Conservation (phyloP, 345 rosid genomes). For the Euphorbia lathyris region DNA sequence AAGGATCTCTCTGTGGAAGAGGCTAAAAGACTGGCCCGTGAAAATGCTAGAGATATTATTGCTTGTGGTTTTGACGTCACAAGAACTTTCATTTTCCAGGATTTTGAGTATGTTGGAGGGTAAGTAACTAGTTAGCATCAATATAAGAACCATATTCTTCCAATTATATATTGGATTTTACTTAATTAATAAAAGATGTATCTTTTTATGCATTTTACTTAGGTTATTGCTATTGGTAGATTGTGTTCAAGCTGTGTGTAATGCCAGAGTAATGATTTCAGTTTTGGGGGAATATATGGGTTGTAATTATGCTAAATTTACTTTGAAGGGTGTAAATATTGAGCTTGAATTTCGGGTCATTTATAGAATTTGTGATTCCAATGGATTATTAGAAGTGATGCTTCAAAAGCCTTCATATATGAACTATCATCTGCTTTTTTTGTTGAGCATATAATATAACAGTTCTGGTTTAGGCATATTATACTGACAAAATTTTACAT, state of each 20-base stretch:
- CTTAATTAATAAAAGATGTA: not conserved
- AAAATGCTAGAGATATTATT: slow-evolving; percentile 92
- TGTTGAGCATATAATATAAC: not conserved
- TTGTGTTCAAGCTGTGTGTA: not conserved
- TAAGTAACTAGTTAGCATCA: slow-evolving; percentile 28
- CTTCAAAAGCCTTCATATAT: not conserved
- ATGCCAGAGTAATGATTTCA: not conserved
- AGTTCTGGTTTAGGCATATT: not conserved
- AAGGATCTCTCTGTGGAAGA: slow-evolving; percentile 80
- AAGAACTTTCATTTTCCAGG: slow-evolving; percentile 83
- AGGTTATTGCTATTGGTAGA: not conserved
- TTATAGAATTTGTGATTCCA: not conserved
- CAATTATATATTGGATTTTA: not conserved
- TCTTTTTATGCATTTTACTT: not conserved
- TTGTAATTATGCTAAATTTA: not conserved
- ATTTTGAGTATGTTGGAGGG: slow-evolving; percentile 92
- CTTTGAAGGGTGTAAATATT: not conserved
- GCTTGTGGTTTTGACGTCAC: slow-evolving; percentile 91
- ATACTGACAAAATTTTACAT: not conserved
- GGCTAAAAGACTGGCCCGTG: slow-evolving; percentile 84
- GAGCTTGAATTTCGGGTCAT: not conserved
- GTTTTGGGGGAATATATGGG: not conserved
- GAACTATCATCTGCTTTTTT: not conserved
- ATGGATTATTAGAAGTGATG: not conserved
- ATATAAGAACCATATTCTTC: not conserved